Evolutionary conservation across 768 basidiomycete genomes (phyloP), one percentile per base, ranked within the genome.

Genomic region (Russula lepida): DNA sequence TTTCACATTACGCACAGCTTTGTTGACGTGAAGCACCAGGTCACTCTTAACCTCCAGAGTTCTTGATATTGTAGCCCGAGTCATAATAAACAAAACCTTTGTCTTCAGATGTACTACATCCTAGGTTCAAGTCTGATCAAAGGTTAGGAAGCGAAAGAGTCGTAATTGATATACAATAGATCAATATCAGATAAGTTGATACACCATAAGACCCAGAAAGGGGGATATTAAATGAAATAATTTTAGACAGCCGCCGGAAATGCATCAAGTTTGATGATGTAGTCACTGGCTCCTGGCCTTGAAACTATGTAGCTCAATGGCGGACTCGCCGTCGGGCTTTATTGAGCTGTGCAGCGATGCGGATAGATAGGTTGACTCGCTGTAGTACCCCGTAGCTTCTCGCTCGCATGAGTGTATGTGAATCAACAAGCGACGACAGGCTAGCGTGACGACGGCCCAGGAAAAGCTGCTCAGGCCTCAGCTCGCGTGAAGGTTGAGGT

Each of bases 401-500:
- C 23, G 13, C 35, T 64, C 59, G 13, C 44, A 56, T 21, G 59
- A 56, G 13, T 50, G 53, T 23, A 53, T 25, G 23, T 50, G 49
- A 33, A 64, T 56, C 5, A 64, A 27, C 23, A 64, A 17, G 11
- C 48, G 59, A 56, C 56, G 55, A 21, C 39, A 51, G 15, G n/a
- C 33, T 19, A 64, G 3, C 3, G 55, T 23, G 4, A 25, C 9
- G 7, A 56, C 3, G 27, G 59, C 54, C 63, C 59, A 64, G 30
- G 21, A 9, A 43, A 60, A 64, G 33, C 63, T 64, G 27, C 32
- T 12, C 32, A 25, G 28, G 30, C 7, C n/a, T 25, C 19, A 48
- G n/a, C 5, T 48, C 28, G 19, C 32, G 15, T 23, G 27, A 8
- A 41, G 1, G 27, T 28, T 13, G 8, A 6, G 43, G 19, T 6